Evolutionary conservation across 805 yeast species (phyloP).

Genomic region (Candida ortonii): DNA sequence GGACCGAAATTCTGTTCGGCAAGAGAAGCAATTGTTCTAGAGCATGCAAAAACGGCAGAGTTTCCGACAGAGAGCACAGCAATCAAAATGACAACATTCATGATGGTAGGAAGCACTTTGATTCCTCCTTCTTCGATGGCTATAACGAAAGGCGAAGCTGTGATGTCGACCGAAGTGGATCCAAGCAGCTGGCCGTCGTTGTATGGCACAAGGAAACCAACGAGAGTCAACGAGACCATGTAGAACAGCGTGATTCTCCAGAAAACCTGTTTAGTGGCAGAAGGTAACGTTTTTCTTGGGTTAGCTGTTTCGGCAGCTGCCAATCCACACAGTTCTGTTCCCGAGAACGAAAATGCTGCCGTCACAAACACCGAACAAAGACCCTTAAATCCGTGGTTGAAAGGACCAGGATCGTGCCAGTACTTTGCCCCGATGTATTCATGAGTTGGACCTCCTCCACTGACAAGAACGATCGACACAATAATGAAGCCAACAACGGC

Average conservation of each 20-base stretch:
- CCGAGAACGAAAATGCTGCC: constrained; percentile 62
- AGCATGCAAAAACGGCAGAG: constrained; percentile 70
- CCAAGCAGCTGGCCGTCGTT: constrained; percentile 43
- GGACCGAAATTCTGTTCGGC: constrained; percentile 74
- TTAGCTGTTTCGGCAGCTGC: constrained; percentile 66
- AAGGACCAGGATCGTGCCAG: constrained; percentile 61
- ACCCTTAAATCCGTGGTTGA: constrained; percentile 56
- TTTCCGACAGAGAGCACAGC: constrained; percentile 77
- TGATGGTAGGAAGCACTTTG: constrained; percentile 63
- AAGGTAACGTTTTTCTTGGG: constrained; percentile 59
- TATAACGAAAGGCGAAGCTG: constrained; percentile 75
- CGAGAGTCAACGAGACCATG: constrained; percentile 48
- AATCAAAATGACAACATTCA: constrained; percentile 70
- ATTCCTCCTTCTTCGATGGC: constrained; percentile 64
- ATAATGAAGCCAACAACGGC: constrained; percentile 60
- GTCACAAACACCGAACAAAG: constrained; percentile 62
- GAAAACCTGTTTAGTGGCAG: constrained; percentile 62
- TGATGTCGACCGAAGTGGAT: constrained; percentile 47
- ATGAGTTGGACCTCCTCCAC: constrained; percentile 62
- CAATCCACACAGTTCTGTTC: constrained; percentile 63
- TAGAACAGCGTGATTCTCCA: constrained; percentile 63
- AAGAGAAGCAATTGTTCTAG: constrained; percentile 65
- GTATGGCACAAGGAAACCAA: constrained; percentile 63
- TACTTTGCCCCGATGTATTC: constrained; percentile 58
- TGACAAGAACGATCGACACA: constrained; percentile 49